Evolutionary conservation across 2,329 filamentous ascomycete genomes (phyloP).

Genomic region (Orbilia blumenaviensis): DNA sequence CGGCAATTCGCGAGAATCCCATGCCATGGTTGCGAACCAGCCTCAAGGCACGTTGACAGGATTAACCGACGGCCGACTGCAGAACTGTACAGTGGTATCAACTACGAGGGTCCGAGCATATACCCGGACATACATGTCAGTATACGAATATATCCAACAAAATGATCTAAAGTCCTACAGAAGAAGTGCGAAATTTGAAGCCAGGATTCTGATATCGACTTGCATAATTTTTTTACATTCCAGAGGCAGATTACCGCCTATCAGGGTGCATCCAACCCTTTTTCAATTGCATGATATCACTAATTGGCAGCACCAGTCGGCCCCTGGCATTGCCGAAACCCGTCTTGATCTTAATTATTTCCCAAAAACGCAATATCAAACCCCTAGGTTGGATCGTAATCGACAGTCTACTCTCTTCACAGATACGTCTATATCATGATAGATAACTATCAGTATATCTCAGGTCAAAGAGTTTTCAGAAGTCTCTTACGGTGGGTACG

Average conservation of each 20-base stretch:
- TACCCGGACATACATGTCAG: background rate
- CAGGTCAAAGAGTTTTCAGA: no score
- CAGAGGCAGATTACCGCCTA: slow-evolving; percentile 38
- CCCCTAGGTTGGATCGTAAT: background rate
- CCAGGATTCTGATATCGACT: background rate
- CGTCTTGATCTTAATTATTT: background rate
- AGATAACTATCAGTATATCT: background rate
- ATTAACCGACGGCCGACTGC: background rate
- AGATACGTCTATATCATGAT: no score
- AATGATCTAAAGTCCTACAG: no score
- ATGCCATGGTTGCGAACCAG: slow-evolving; percentile 1
- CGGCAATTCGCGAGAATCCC: slow-evolving; percentile 36
- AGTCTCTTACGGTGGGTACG: no score
- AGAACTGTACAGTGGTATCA: no score
- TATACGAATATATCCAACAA: no score
- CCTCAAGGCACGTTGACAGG: background rate
- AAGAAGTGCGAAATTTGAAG: background rate
- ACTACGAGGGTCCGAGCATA: background rate
- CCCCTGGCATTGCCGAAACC: slow-evolving; percentile 14
- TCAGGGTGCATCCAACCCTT: slow-evolving; percentile 17
- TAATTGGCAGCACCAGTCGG: slow-evolving; percentile 2
- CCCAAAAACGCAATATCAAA: slow-evolving; percentile 6
- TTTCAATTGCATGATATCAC: slow-evolving; percentile 15
- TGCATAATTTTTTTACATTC: slow-evolving; percentile 21
- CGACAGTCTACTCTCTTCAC: no score